Conservation (phyloP, 371 early-diverging fungal genomes). For the Rhizomucor pusillus region DNA sequence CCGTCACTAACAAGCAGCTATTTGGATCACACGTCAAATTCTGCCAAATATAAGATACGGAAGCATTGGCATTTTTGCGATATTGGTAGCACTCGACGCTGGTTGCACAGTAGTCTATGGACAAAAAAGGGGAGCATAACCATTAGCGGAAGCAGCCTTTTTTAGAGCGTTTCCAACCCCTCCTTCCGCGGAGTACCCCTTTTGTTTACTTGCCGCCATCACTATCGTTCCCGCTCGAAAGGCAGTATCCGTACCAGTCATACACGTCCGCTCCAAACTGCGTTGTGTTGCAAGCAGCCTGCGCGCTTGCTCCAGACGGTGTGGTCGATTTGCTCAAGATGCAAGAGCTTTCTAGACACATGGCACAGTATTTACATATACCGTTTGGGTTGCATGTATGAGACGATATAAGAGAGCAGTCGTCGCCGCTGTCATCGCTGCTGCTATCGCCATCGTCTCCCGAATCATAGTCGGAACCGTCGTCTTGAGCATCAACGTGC, state of each 20-base stretch:
- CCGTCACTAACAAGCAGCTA: conserved; percentile 26
- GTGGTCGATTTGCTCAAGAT: conserved; percentile 25
- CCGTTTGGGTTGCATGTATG: conserved; percentile 35
- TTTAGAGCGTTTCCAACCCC: conserved; percentile 2
- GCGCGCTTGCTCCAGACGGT: conserved; percentile 3
- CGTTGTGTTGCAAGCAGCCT: conserved; percentile 22
- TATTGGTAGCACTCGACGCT: conserved; percentile 42
- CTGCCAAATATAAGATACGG: conserved; percentile 33
- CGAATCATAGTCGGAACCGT: conserved; percentile 1
- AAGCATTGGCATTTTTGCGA: conserved; percentile 20
- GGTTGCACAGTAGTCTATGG: conserved; percentile 39
- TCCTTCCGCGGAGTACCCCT: background rate
- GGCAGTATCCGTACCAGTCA: conserved; percentile 40
- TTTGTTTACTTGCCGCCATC: conserved; percentile 24
- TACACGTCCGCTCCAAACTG: conserved; percentile 27
- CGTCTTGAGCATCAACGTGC: background rate
- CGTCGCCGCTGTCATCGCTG: conserved; percentile 20
- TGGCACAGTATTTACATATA: conserved; percentile 46
- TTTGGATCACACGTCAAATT: conserved; percentile 37
- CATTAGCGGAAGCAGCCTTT: background rate
- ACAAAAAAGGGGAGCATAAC: background rate
- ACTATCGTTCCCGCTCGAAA: conserved; percentile 34
- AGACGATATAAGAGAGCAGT: conserved; percentile 34
- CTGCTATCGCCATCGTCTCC: conserved; percentile 5
- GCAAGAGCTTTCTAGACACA: conserved; percentile 43